Evolutionary conservation across 1,139 yeast genomes (phyloP), one percentile per base, ranked within the genome.

Genomic region (Yamadazyma oceani): DNA sequence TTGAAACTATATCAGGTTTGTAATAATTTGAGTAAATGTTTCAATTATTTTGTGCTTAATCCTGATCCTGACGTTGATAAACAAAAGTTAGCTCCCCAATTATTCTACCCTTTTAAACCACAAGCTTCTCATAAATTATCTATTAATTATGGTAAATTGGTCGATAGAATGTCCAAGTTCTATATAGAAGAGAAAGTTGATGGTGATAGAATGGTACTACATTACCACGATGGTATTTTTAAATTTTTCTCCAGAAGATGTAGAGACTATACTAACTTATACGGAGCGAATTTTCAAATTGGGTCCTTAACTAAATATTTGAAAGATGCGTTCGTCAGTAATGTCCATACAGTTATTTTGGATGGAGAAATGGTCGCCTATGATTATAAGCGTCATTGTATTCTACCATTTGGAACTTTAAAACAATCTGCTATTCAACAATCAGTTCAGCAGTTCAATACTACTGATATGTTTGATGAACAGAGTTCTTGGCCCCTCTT

Each of bases 351-450:
- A 26, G 78, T 86, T 3, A 72, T 92, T 2, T 55, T 92, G 4
- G 98, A 92, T 61, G 97, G 98, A 1, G 98, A 92, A 60, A 85
- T 92, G 89, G 82, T 90, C 1, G 89, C 95, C 0, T 89, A 80
- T 76, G 96, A 90, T 56, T 76, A 76, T 10, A 63, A 70, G 10
- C 62, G 79, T 14, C 64, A 80, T 27, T 69, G 69, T 1, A 70
- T 87, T 7, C 62, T 87, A 15, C 95, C 96, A 0, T 87, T 87
- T 62, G 95, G 95, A 0, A 75, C 86, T 0, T 71, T 90, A 28
- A 84, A 85, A 52, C 71, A 85, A 5, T 77, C 86, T 31, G 95
- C 94, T 0, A 59, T 75, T 5, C 76, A 75, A 46, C 75, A 73
- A 43, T 57, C 73, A n/a, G 69, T 67, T 1, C 60, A 68, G 26